A percentile compares a stretch with the other conserved stretches of the same genome.
Conservation (phyloP, 805 yeast genomes). For the Saturnispora ahearnii region DNA sequence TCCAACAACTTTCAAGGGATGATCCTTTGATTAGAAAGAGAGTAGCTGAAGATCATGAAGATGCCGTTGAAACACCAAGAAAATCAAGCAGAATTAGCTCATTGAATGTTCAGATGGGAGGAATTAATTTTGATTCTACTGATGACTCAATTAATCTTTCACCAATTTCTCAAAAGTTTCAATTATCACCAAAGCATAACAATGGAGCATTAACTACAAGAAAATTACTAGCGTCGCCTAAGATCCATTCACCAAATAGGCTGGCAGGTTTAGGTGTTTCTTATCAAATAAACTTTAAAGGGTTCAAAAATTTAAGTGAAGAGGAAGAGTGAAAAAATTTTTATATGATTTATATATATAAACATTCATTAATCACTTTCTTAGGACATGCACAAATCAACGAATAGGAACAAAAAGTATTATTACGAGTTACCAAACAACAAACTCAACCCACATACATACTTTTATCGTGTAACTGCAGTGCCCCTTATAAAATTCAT, state of each 20-base stretch:
- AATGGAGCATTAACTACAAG: conserved; percentile 10
- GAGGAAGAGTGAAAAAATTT: background rate
- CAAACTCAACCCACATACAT: conserved; percentile 22
- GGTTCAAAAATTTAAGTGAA: background rate
- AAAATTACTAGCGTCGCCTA: conserved; percentile 14
- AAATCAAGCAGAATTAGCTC: conserved; percentile 12
- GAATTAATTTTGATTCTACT: conserved; percentile 4
- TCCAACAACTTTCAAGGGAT: background rate
- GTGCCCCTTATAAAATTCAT: conserved; percentile 39
- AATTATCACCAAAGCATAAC: background rate
- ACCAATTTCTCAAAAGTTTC: background rate
- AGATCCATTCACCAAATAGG: conserved; percentile 14
- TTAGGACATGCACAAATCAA: background rate
- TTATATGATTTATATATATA: too few species aligned
- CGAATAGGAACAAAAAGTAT: background rate
- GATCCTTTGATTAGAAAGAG: background rate
- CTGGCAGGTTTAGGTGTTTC: conserved; percentile 14
- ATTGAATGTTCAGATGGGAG: conserved; percentile 11
- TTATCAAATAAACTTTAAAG: conserved; percentile 4
- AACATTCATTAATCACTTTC: too few species aligned
- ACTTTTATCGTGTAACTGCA: conserved; percentile 39
- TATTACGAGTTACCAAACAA: conserved; percentile 15
- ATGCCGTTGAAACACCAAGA: conserved; percentile 1
- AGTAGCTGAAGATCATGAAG: background rate
- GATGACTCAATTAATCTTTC: background rate